Percentiles rank a stretch among this genome's conserved stretches.
phyloP scores from a whole-genome alignment of 2,329 filamentous ascomycete genomes.

The Akanthomyces dipterigenus region DNA sequence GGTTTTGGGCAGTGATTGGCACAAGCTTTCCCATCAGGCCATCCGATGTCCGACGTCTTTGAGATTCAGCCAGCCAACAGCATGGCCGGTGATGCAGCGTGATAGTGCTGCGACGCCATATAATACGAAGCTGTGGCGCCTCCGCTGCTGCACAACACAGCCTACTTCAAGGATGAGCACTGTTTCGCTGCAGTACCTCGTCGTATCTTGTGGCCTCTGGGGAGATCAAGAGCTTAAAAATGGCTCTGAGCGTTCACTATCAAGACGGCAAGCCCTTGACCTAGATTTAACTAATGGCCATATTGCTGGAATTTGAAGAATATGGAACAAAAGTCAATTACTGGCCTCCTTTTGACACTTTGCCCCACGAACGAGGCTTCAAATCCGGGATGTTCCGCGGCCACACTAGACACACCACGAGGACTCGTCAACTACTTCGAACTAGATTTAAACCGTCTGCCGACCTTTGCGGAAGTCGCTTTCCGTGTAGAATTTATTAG shows the following conservation, averaged over 20 bases:
- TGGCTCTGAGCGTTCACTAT: not conserved
- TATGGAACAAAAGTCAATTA: not conserved
- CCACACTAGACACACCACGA: not conserved
- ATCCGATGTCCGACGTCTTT: not conserved
- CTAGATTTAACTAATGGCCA: not conserved
- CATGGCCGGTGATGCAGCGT: not conserved
- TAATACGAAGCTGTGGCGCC: not conserved
- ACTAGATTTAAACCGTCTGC: not conserved
- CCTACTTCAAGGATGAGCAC: not conserved
- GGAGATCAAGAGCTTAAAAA: not conserved
- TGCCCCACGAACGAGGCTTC: not conserved
- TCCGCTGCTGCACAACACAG: not conserved
- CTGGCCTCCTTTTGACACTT: not conserved
- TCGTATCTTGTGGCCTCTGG: not conserved
- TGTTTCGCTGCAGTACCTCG: not conserved
- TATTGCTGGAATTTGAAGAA: not conserved
- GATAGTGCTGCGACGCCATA: not conserved
- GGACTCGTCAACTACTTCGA: no score
- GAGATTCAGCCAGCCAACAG: not conserved
- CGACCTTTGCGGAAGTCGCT: not conserved
- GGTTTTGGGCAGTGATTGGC: slow-evolving; percentile 4
- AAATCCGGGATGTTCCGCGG: not conserved
- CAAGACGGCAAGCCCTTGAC: no score
- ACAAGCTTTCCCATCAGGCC: not conserved
- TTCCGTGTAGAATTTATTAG: not conserved